A percentile compares a stretch with the other conserved stretches of the same genome.
These are phyloP conservation scores for Lipomyces yamanashiensis DNA, from an alignment of 805 yeast genomes.

Conservation along the genomic window DNA sequence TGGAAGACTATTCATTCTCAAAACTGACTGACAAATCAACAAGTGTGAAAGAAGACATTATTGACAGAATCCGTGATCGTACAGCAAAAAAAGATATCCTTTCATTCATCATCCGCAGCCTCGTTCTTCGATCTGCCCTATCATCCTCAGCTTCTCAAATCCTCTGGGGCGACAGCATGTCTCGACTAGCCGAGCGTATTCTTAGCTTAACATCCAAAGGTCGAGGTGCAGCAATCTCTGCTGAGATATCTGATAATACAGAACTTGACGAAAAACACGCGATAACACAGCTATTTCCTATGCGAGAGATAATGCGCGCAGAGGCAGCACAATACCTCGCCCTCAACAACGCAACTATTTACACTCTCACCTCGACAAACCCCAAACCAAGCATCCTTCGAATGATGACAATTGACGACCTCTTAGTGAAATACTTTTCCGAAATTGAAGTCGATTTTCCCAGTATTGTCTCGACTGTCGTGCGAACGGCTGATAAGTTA, in stretches of 20 bases:
- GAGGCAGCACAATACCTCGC: conserved; percentile 66
- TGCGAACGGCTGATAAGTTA: conserved; percentile 82
- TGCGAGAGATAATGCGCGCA: conserved; percentile 71
- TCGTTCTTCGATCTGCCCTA: conserved; percentile 55
- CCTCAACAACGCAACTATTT: conserved; percentile 49
- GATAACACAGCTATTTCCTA: conserved; percentile 64
- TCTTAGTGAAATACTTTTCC: conserved; percentile 72
- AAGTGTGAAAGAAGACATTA: conserved; percentile 46
- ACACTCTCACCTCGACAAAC: conserved; percentile 40
- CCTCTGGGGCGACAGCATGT: conserved; percentile 78
- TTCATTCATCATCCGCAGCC: conserved; percentile 52
- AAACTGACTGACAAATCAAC: background rate
- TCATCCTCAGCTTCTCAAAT: conserved; percentile 58
- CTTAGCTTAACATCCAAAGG: conserved; percentile 83
- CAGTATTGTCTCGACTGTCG: conserved; percentile 89
- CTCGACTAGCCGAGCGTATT: conserved; percentile 78
- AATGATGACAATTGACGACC: conserved; percentile 80
- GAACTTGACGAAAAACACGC: background rate
- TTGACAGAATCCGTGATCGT: conserved; percentile 50
- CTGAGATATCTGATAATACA: conserved; percentile 35
- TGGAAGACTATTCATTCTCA: conserved; percentile 12
- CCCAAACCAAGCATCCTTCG: conserved; percentile 55
- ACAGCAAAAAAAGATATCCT: conserved; percentile 70
- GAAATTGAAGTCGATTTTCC: conserved; percentile 79
- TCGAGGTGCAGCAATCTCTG: conserved; percentile 71